phyloP scores from a whole-genome alignment of 2,329 filamentous ascomycete species.

The Aspergillus sp. region DNA sequence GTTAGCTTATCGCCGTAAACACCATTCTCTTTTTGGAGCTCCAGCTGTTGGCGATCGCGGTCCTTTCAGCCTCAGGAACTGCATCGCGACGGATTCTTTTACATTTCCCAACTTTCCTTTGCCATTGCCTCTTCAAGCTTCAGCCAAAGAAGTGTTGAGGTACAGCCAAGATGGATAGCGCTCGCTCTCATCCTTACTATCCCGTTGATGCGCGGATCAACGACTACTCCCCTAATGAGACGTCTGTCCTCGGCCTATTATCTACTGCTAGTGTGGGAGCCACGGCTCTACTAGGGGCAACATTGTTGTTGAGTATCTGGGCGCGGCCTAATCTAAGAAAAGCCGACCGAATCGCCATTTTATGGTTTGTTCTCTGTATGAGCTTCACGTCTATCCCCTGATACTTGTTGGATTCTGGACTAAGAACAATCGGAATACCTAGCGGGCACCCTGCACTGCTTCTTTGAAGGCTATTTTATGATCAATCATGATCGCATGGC shows the following conservation, averaged over 20 bases:
- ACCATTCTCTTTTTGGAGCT: background rate
- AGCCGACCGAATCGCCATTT: slow-evolving; percentile 58
- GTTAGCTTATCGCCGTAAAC: background rate
- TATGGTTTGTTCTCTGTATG: slow-evolving; percentile 75
- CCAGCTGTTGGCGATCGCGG: background rate
- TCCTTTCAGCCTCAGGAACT: background rate
- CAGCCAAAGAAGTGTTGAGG: background rate
- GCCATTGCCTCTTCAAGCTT: background rate
- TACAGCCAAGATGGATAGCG: background rate
- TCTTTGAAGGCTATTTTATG: slow-evolving; percentile 85
- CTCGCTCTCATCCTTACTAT: slow-evolving; percentile 66
- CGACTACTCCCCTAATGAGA: slow-evolving; percentile 66
- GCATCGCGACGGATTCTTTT: background rate
- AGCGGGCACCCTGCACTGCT: slow-evolving; percentile 64
- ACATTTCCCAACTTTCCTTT: background rate
- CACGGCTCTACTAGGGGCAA: slow-evolving; percentile 56
- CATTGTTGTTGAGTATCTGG: slow-evolving; percentile 54
- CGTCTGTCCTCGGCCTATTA: slow-evolving; percentile 59
- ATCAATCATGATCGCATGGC: slow-evolving; percentile 66
- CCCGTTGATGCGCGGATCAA: slow-evolving; percentile 63
- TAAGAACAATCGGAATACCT: slow-evolving; percentile 2
- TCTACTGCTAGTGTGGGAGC: slow-evolving; percentile 59
- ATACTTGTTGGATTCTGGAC: background rate
- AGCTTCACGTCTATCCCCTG: background rate
- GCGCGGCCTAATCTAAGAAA: slow-evolving; percentile 53